Percentiles rank a stretch among this genome's conserved stretches.
Conservation (phyloP, 768 basidiomycete species). For the Lepiota venenata region DNA sequence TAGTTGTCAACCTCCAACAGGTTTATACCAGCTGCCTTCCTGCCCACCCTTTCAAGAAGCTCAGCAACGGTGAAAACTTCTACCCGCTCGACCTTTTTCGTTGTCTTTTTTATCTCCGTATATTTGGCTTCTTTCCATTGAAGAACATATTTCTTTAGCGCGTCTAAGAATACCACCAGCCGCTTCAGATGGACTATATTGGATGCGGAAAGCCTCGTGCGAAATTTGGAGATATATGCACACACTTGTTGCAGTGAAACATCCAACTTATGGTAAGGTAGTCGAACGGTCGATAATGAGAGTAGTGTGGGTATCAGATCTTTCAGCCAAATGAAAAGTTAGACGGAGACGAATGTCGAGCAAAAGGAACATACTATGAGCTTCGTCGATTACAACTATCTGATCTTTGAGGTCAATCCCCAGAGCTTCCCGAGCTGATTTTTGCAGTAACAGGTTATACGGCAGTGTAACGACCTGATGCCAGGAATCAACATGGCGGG, state of each 20-base stretch:
- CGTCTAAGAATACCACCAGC: slow-evolving; percentile 68
- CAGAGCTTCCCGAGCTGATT: slow-evolving; percentile 78
- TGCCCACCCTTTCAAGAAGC: slow-evolving; percentile 63
- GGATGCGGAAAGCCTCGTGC: slow-evolving; percentile 62
- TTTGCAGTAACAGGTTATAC: slow-evolving; percentile 88
- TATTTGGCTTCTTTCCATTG: slow-evolving; percentile 45
- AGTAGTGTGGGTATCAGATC: slow-evolving; percentile 90
- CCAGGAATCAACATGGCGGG: neutral
- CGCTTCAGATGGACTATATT: slow-evolving; percentile 83
- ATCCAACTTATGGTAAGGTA: slow-evolving; percentile 54
- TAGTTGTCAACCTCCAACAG: slow-evolving; percentile 80
- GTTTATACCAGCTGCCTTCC: slow-evolving; percentile 72
- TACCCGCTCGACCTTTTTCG: slow-evolving; percentile 21
- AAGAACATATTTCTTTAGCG: slow-evolving; percentile 55
- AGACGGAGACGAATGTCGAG: neutral
- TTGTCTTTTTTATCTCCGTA: slow-evolving; percentile 16
- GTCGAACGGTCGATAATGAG: slow-evolving; percentile 71
- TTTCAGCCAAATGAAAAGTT: slow-evolving; percentile 23
- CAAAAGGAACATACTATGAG: slow-evolving; percentile 68
- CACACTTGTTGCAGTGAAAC: slow-evolving; percentile 73
- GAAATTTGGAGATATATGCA: slow-evolving; percentile 75
- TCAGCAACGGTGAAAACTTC: slow-evolving; percentile 71
- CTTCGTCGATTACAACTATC: slow-evolving; percentile 91
- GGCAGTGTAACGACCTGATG: slow-evolving; percentile 84
- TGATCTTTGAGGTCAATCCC: slow-evolving; percentile 84